Conservation (phyloP, 768 basidiomycete genomes). For the Suillus occidentalis region DNA sequence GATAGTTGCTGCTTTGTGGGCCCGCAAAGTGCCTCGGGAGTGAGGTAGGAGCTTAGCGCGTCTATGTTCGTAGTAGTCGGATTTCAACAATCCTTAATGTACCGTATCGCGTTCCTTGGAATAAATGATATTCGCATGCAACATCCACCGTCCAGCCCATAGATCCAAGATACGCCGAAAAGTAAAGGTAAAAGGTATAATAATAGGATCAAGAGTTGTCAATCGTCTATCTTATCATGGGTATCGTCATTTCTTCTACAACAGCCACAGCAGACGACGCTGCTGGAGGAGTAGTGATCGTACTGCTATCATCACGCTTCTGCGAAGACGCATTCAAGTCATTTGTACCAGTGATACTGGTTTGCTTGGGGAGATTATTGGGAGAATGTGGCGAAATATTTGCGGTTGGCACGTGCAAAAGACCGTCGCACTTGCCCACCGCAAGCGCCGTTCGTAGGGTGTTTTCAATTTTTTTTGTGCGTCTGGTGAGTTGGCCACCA, state of each 20-base stretch:
- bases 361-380: neutral
- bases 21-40: conserved; percentile 24
- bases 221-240: neutral
- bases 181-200: neutral
- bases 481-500: conserved; percentile 68
- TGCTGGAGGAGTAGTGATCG: neutral
- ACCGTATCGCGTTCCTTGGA: conserved; percentile 23
- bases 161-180: neutral
- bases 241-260: neutral
- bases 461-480: conserved; percentile 62
- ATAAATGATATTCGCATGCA: neutral
- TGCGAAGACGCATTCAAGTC: neutral
- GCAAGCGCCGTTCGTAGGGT: conserved; percentile 49
- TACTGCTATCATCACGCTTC: neutral
- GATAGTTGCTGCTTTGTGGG: conserved; percentile 24
- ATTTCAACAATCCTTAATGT: conserved; percentile 78
- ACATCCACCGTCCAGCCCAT: neutral
- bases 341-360: too few relatives aligned
- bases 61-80: conserved; percentile 51
- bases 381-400: neutral
- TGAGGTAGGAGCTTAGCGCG: conserved; percentile 28
- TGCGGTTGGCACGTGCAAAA: neutral
- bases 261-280: neutral
- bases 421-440: conserved; percentile 22
- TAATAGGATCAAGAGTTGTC: neutral